phyloP scores from a whole-genome alignment of 345 rosid species.

The Corchorus olitorius region DNA sequence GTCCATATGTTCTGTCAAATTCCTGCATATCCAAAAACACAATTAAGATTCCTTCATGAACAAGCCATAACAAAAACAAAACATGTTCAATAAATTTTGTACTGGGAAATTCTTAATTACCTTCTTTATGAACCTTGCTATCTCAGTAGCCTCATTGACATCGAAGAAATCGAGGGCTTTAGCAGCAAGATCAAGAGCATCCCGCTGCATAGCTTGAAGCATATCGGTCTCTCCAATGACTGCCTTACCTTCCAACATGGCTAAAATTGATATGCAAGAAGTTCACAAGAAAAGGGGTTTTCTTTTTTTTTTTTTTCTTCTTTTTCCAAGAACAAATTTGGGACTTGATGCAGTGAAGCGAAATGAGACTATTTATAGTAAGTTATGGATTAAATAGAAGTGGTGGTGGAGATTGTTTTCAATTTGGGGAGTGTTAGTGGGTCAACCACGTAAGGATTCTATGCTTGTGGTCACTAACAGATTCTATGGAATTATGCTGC shows the following conservation, averaged over 20 bases:
- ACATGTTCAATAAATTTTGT: neutral
- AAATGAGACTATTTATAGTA: slow-evolving; percentile 1
- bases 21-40: slow-evolving; percentile 40
- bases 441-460: slow-evolving; percentile 13
- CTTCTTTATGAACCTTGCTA: slow-evolving; percentile 79
- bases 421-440: neutral
- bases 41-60: neutral
- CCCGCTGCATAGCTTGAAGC: slow-evolving; percentile 75
- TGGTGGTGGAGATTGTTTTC: slow-evolving; percentile 20
- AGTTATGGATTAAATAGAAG: neutral
- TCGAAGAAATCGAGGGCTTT: slow-evolving; percentile 84
- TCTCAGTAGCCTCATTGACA: slow-evolving; percentile 64
- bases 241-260: slow-evolving; percentile 89
- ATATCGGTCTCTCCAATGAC: slow-evolving; percentile 78
- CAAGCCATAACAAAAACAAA: neutral
- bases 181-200: slow-evolving; percentile 68
- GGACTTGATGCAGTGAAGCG: slow-evolving; percentile 7
- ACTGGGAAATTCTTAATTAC: slow-evolving; percentile 28
- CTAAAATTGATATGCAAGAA: neutral
- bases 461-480: slow-evolving; percentile 6
- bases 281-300: neutral
- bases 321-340: neutral
- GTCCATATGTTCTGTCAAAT: slow-evolving; percentile 51
- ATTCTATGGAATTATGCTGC: neutral
- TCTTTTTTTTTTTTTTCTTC: neutral